Conservation (phyloP, 1,139 yeast genomes). For the Yamadazyma songkhlaensis region DNA sequence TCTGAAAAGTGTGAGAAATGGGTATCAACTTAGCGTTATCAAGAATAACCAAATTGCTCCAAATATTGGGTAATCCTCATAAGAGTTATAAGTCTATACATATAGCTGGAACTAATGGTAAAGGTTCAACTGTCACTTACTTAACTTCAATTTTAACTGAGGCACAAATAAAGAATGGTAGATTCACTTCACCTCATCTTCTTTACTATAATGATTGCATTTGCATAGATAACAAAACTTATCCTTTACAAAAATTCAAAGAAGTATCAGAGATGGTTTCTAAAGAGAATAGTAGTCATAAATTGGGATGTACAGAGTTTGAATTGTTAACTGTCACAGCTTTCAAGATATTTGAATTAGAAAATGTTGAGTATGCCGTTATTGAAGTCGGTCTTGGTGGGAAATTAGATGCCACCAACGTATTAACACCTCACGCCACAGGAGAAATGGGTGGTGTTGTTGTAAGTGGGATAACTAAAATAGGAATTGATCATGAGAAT, state of each 20-base stretch:
- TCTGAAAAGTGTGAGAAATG: conserved; percentile 18
- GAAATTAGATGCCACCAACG: conserved; percentile 82
- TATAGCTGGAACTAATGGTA: conserved; percentile 93
- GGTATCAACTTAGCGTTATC: conserved; percentile 61
- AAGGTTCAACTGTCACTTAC: conserved; percentile 87
- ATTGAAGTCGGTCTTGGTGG: conserved; percentile 95
- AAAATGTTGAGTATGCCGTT: conserved; percentile 66
- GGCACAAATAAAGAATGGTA: conserved; percentile 57
- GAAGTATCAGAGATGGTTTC: conserved; percentile 40
- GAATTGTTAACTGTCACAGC: conserved; percentile 85
- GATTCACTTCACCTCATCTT: conserved; percentile 87
- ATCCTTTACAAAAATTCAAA: conserved; percentile 46
- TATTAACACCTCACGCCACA: conserved; percentile 27
- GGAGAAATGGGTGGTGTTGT: conserved; percentile 39
- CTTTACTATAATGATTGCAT: conserved; percentile 73
- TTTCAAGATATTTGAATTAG: conserved; percentile 62
- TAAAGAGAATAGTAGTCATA: conserved; percentile 28
- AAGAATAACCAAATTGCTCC: conserved; percentile 56
- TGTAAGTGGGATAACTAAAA: conserved; percentile 75
- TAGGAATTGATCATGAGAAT: conserved; percentile 80
- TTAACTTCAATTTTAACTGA: conserved; percentile 58
- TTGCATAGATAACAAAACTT: conserved; percentile 57
- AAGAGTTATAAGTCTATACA: conserved; percentile 61
- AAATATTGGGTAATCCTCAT: conserved; percentile 68
- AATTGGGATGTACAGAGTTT: conserved; percentile 77